Conservation (phyloP, 441 rosid species). For the Erysimum cheiri region DNA sequence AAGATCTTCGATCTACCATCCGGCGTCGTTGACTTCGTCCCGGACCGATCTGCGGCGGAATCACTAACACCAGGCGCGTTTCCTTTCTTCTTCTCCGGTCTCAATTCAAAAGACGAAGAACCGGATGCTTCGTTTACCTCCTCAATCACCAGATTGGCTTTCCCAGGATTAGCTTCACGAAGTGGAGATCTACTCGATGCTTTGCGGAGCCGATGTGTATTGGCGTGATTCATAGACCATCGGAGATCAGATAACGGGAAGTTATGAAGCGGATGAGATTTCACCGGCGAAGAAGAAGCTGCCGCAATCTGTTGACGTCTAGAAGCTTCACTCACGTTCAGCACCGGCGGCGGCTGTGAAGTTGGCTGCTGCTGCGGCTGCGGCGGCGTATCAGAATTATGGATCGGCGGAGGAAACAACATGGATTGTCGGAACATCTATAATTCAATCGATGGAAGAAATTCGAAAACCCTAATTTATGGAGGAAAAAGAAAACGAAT, state of each 20-base stretch:
- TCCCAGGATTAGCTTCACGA: slow-evolving; percentile 31
- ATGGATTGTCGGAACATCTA: slow-evolving; percentile 46
- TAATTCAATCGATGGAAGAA: slow-evolving; percentile 6
- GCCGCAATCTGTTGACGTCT: slow-evolving; percentile 36
- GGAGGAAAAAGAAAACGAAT: slow-evolving; percentile 7
- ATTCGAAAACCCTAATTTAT: slow-evolving; percentile 30
- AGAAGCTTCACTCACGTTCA: slow-evolving; percentile 29
- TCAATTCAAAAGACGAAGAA: slow-evolving; percentile 38
- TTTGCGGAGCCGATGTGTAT: slow-evolving; percentile 58
- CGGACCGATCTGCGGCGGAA: slow-evolving; percentile 40
- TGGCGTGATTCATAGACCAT: slow-evolving; percentile 63
- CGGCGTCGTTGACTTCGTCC: slow-evolving; percentile 45
- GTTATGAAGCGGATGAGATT: slow-evolving; percentile 74
- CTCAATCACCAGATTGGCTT: slow-evolving; percentile 41
- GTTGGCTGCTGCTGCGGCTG: not conserved
- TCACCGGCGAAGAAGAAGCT: slow-evolving; percentile 50
- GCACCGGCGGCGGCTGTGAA: slow-evolving; percentile 28
- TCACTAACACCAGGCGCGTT: slow-evolving; percentile 16
- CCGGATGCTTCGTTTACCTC: slow-evolving; percentile 39
- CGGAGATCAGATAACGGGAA: slow-evolving; percentile 64
- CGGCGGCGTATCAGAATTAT: slow-evolving; percentile 30
- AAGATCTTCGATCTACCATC: slow-evolving; percentile 56
- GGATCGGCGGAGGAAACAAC: slow-evolving; percentile 44
- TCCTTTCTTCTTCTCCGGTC: slow-evolving; percentile 37
- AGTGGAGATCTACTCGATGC: slow-evolving; percentile 50